Conservation (phyloP, 2,329 filamentous ascomycete genomes). For the Cladophialophora carrionii region DNA sequence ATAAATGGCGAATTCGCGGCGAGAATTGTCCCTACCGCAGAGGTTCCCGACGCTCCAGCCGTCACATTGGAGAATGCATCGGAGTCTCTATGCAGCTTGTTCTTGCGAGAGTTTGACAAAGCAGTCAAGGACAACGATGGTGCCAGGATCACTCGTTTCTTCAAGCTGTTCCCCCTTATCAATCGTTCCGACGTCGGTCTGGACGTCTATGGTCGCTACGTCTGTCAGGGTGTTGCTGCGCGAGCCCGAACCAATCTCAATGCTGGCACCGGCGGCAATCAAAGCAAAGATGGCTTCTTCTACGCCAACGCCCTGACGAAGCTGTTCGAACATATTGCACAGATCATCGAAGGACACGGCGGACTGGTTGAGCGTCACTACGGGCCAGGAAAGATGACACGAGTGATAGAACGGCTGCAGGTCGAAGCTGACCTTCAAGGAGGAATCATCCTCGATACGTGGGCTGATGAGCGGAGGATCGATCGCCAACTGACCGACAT, state of each 20-base stretch:
- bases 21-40: conserved; percentile 89
- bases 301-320: conserved; percentile 89
- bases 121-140: conserved; percentile 86
- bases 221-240: conserved; percentile 89
- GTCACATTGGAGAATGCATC: conserved; percentile 84
- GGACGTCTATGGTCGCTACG: conserved; percentile 93
- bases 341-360: conserved; percentile 92
- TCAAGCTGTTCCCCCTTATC: conserved; percentile 96
- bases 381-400: conserved; percentile 87
- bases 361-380: conserved; percentile 92
- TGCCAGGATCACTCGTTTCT: conserved; percentile 89
- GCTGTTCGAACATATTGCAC: conserved; percentile 95
- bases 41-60: conserved; percentile 88
- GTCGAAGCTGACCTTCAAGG: conserved; percentile 95
- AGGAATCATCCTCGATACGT: conserved; percentile 92
- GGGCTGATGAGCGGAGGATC: conserved; percentile 84
- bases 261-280: conserved; percentile 62
- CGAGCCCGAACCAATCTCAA: conserved; percentile 80
- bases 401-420: conserved; percentile 89
- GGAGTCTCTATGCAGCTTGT: conserved; percentile 86
- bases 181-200: conserved; percentile 84
- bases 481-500: conserved; percentile 89
- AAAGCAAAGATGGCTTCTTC: conserved; percentile 78
- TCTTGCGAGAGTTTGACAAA: conserved; percentile 92
- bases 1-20: conserved; percentile 84